Percentiles rank a stretch among this genome's conserved stretches.
These are phyloP conservation scores for Asclepias syriaca DNA, from an alignment of 257 asterid species.

Conservation along the genomic window DNA sequence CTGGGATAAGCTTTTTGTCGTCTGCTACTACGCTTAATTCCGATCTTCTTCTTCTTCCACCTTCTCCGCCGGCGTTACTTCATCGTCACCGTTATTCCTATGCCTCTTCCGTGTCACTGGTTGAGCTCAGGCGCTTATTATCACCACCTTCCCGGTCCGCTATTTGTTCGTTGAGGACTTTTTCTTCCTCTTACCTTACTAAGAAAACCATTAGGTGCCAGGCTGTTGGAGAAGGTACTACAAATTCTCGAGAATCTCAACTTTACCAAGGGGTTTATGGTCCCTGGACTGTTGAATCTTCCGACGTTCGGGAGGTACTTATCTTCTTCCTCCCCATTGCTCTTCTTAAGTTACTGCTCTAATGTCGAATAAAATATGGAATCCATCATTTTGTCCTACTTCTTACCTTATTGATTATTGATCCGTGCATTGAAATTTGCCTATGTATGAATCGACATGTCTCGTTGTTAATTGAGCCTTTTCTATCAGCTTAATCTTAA, in stretches of 20 bases:
- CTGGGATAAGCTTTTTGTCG: neutral
- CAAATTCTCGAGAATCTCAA: slow-evolving; percentile 16
- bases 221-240: slow-evolving; percentile 31
- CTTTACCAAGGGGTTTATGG: slow-evolving; percentile 75
- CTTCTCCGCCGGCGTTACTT: neutral
- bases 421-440: neutral
- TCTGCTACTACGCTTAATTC: neutral
- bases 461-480: too few relatives aligned
- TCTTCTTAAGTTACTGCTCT: neutral
- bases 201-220: slow-evolving; percentile 23
- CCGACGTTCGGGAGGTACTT: slow-evolving; percentile 72
- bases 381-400: neutral
- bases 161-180: neutral
- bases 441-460: neutral
- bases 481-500: too few relatives aligned
- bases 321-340: neutral
- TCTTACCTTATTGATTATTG: neutral
- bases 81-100: too few relatives aligned
- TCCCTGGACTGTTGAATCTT: slow-evolving; percentile 70
- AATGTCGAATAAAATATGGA: neutral
- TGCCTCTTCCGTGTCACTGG: neutral
- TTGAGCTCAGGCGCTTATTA: neutral
- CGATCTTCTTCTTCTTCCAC: neutral
- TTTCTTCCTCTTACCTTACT: neutral
- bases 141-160: neutral